Evolutionary conservation across 2,329 filamentous ascomycete genomes (phyloP), one percentile per base, ranked within the genome.

Genomic region (Aspergillus hiratsukae): DNA sequence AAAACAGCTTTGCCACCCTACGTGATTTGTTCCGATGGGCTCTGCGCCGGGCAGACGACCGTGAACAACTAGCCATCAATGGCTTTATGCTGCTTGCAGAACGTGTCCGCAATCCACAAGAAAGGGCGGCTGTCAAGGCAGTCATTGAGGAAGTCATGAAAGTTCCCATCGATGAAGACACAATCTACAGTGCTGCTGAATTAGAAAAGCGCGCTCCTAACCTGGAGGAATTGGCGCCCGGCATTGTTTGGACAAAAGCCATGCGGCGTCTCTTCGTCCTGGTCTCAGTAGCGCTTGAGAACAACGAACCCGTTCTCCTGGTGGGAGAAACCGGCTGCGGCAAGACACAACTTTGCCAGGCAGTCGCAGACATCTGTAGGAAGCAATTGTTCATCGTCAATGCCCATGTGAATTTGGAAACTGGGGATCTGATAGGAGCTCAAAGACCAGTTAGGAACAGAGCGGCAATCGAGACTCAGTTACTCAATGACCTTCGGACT

Each of bases 21-120:
- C 84, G 94, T 81, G 94, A 99, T 72, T 79, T 99, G 40, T 99
- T 99, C 69, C 83, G 94, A 63, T 99, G 94, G 94, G 93, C 94
- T 3, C 77, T 95, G 55, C 84, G 94, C 65, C 85, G 87, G 55
- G 91, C 91, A 0, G 90, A 96, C 62, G 90, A 87, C 28, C 86
- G 92, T 10, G 89, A 97, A 61, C 87, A 97, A 61, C 86, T 99
- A 56, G 94, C 94, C 1, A 81, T 86, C 11, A 93, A 99, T 71
- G 94, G 94, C 0, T 99, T 93, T 71, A 97, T 99, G 91, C 83
- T 99, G 9, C 82, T 99, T 49, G 94, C 88, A 1, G 94, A 99
- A 76, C 86, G 95, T 63, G 94, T 99, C 8, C 86, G 94, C n/a
- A 92, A 97, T 65, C 82, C 87, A 4, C 89, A 94, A 64, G 94